Percentiles rank a stretch among this genome's conserved stretches.
Evolutionary conservation across 345 rosid genomes (phyloP).

Genomic region (Bretschneidera sinensis): DNA sequence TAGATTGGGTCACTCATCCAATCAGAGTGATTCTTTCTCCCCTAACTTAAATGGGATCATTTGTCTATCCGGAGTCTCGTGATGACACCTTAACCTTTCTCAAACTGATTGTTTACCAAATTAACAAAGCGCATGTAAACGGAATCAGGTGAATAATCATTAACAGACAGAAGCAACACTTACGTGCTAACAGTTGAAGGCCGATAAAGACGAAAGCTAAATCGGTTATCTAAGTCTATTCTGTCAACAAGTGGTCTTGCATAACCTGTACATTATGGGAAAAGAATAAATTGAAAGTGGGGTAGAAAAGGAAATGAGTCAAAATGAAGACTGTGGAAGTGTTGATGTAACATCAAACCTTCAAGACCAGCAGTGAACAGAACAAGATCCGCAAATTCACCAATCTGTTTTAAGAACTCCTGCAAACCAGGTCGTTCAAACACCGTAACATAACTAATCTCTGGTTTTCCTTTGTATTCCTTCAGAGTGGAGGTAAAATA

Average conservation of each 20-base stretch:
- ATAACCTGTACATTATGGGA: conserved; percentile 31
- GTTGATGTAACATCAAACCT: conserved; percentile 29
- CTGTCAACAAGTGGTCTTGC: conserved; percentile 59
- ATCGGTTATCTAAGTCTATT: conserved; percentile 40
- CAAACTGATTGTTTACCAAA: too few relatives aligned
- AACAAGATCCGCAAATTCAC: conserved; percentile 50
- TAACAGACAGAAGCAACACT: conserved; percentile 7
- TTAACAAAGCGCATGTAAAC: too few relatives aligned
- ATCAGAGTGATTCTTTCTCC: too few relatives aligned
- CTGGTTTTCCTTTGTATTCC: conserved; percentile 25
- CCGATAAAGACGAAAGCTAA: conserved; percentile 48
- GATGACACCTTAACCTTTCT: too few relatives aligned
- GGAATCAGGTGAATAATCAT: too few relatives aligned
- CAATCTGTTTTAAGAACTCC: conserved; percentile 39
- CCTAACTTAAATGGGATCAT: too few relatives aligned
- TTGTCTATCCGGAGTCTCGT: too few relatives aligned
- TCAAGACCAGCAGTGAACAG: conserved; percentile 59
- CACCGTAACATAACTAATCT: conserved; percentile 44
- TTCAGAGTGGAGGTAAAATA: conserved; percentile 18
- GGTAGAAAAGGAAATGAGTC: not conserved
- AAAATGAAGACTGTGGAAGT: not conserved
- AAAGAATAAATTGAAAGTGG: not conserved
- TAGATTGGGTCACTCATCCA: too few relatives aligned
- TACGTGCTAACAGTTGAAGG: conserved; percentile 62
- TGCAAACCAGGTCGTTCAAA: conserved; percentile 59